phyloP scores from a whole-genome alignment of 768 basidiomycete species.

The Lactifluus subvellereus region DNA sequence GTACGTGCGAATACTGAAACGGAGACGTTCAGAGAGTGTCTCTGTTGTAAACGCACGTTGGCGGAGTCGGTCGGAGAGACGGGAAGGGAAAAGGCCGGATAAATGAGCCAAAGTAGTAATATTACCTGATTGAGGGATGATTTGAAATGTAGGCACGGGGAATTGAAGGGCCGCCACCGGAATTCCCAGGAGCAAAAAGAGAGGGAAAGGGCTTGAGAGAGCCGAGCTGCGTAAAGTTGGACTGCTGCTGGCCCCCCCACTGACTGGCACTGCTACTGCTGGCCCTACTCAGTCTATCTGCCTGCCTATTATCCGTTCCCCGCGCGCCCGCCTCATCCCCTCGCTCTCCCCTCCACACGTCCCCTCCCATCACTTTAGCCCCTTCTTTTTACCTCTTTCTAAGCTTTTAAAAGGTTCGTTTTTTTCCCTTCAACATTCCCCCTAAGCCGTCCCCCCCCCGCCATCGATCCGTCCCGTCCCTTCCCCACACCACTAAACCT shows the following conservation, averaged over 20 bases:
- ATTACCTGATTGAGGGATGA: too few relatives aligned
- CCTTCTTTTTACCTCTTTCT: neutral
- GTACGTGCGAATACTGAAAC: slow-evolving; percentile 61
- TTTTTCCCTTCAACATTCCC: neutral
- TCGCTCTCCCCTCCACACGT: slow-evolving; percentile 6
- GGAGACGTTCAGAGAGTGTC: slow-evolving; percentile 64
- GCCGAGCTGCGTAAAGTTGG: slow-evolving; percentile 12
- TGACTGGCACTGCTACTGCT: neutral
- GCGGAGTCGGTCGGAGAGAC: slow-evolving; percentile 35
- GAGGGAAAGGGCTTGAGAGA: neutral
- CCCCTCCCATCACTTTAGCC: slow-evolving; percentile 6
- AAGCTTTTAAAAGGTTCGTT: slow-evolving; percentile 16
- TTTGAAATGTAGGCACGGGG: neutral
- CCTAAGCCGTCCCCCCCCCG: neutral
- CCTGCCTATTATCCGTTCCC: slow-evolving; percentile 18
- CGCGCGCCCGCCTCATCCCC: slow-evolving; percentile 20
- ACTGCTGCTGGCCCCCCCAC: slow-evolving; percentile 20
- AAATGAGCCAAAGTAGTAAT: too few relatives aligned
- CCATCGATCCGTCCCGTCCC: slow-evolving; percentile 14
- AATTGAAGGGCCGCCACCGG: neutral
- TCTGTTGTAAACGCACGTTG: slow-evolving; percentile 76
- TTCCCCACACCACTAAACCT: neutral
- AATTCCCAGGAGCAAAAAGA: slow-evolving; percentile 14
- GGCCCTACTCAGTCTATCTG: neutral
- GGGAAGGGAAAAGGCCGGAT: too few relatives aligned